phyloP scores from a whole-genome alignment of 345 rosid species.

The Rhodamnia argentea region DNA sequence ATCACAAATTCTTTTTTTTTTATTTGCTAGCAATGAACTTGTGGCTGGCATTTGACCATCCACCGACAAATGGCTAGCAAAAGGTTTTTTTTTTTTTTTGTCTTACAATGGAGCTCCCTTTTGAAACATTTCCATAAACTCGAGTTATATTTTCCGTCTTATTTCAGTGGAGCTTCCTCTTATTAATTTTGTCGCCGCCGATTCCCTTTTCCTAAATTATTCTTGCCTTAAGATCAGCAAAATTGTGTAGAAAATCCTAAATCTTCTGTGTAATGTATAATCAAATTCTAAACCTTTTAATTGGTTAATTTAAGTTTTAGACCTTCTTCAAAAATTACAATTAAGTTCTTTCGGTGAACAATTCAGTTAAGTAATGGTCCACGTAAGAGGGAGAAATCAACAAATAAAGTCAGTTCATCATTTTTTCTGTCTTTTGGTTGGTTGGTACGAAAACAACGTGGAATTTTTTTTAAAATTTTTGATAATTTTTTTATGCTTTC shows the following conservation, averaged over 20 bases:
- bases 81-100: neutral
- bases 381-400: neutral
- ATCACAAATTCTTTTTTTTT: no score
- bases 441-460: no score
- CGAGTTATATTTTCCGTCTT: neutral
- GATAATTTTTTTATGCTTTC: no score
- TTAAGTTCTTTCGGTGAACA: neutral
- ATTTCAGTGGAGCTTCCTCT: neutral
- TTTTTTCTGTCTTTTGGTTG: no score
- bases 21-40: no score
- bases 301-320: neutral
- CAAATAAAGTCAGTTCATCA: neutral
- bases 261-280: neutral
- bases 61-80: no score
- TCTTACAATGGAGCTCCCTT: neutral
- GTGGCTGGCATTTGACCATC: no score
- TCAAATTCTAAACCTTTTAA: neutral
- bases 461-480: no score
- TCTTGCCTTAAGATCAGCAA: neutral
- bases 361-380: neutral
- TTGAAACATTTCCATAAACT: neutral
- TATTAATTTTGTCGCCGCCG: neutral
- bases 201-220: neutral
- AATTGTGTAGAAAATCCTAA: fast-evolving
- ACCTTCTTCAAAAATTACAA: neutral